Base-by-base conservation (phyloP, 139 green algal genomes). In the Klebsormidium nitens region DNA sequence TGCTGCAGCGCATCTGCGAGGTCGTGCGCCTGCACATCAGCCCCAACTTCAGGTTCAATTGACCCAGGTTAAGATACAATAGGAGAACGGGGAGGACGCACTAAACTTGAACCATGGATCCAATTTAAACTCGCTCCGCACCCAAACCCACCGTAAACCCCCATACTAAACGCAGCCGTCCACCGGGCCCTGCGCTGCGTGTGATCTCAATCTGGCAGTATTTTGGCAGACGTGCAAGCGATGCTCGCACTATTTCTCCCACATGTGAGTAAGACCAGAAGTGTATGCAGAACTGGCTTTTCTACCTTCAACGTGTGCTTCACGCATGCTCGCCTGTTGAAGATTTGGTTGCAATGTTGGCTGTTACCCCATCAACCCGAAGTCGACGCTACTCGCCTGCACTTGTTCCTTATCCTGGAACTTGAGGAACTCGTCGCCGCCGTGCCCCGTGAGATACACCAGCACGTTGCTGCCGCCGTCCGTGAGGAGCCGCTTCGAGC, bases 381-480 rank as follows among this genome's bases (percentile, higher is more conserved):
- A 56, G 19, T 5, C 59, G 28, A 46, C 28, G 40, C 42, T 31
- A 5, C 14, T 49, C 5, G 40, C 60, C 29, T 29, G 8, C 11
- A 8, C 14, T 26, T 14, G 56, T 59, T 23, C 36, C 61, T 47
- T 6, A 76, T 38, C 35, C 59, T 97, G 92, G 61, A 98, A 96
- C 75, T 98, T 98, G 34, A 98, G 78, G 64, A 98, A 98, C 34
- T 90, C 86, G 44, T 97, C 87, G 11, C 93, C 93, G 6, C 79
- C 79, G 73, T 85, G 78, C 23, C 80, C 81, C 23, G 78, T 80
- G 34, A 86, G 36, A 48, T 79, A 86, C 34, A 96, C 74, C 63
- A 98, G 77, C 8, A 98, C 80, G 63, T 92, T 95, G 59, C 84
- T 93, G 26, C 52, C 38, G 1, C 61, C 60, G 48, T 91, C 84